Percentiles rank a stretch among this genome's conserved stretches.
These are phyloP conservation scores for Pezicula rhizophila DNA, from an alignment of 2,329 filamentous ascomycete genomes.

Conservation along the genomic window DNA sequence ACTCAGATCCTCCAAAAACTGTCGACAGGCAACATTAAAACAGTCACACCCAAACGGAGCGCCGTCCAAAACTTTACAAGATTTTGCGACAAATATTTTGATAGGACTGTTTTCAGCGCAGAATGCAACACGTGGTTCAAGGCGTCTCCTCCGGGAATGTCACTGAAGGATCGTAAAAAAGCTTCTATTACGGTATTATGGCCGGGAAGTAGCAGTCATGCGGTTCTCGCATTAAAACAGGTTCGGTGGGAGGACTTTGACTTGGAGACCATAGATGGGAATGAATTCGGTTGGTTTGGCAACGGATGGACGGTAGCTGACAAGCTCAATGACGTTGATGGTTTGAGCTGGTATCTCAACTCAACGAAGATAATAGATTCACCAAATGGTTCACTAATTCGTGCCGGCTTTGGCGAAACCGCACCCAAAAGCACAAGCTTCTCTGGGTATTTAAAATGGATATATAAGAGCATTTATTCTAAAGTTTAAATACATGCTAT, in stretches of 20 bases:
- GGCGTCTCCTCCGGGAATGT: background rate
- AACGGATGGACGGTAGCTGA: slow-evolving; percentile 49
- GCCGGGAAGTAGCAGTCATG: slow-evolving; percentile 58
- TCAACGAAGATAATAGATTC: too few relatives aligned
- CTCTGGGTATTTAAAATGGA: too few relatives aligned
- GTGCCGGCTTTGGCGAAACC: too few relatives aligned
- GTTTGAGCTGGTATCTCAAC: too few relatives aligned
- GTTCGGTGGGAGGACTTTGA: slow-evolving; percentile 52
- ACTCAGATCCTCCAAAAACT: slow-evolving; percentile 62
- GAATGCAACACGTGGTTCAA: slow-evolving; percentile 57
- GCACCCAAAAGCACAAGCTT: too few relatives aligned
- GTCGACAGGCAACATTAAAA: slow-evolving; percentile 56
- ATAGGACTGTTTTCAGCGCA: slow-evolving; percentile 48
- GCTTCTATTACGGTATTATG: slow-evolving; percentile 35
- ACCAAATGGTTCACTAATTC: too few relatives aligned
- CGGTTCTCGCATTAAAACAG: slow-evolving; percentile 48
- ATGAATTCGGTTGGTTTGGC: slow-evolving; percentile 50
- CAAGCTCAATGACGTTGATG: background rate
- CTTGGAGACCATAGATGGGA: slow-evolving; percentile 38
- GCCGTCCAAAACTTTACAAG: slow-evolving; percentile 58
- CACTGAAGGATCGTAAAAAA: background rate
- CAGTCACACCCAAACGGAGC: slow-evolving; percentile 46
- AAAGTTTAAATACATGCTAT: too few relatives aligned
- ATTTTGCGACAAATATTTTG: slow-evolving; percentile 49
- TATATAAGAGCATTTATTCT: too few relatives aligned